phyloP scores from a whole-genome alignment of 169 alveolate species.

The Plasmodium chabaudi region DNA sequence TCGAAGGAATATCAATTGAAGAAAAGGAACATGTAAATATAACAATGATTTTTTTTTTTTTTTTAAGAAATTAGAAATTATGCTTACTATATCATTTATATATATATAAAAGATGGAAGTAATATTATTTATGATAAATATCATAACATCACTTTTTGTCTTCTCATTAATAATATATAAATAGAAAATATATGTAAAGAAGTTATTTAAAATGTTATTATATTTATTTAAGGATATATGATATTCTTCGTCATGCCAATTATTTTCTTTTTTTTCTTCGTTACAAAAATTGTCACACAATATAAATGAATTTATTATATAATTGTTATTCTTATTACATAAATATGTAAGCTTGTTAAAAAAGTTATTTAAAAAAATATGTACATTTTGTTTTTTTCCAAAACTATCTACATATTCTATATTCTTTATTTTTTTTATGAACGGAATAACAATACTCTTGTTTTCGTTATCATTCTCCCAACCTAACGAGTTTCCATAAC shows the following conservation, averaged over 20 bases:
- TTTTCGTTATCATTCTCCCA: too few relatives aligned
- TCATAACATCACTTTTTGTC: slow-evolving; percentile 7
- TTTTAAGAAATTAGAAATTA: slow-evolving; percentile 15
- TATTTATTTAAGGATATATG: slow-evolving; percentile 20
- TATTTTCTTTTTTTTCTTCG: too few relatives aligned
- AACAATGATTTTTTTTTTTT: slow-evolving; percentile 9
- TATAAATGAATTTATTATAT: too few relatives aligned
- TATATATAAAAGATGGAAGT: slow-evolving; percentile 29
- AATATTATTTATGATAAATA: slow-evolving; percentile 15
- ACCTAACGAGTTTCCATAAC: too few relatives aligned
- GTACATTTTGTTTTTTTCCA: too few relatives aligned
- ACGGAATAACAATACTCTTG: too few relatives aligned
- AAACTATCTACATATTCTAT: neutral
- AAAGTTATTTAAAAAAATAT: too few relatives aligned
- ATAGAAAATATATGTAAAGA: slow-evolving; percentile 28
- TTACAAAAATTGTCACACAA: too few relatives aligned
- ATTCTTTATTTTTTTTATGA: neutral
- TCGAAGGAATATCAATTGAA: slow-evolving; percentile 44
- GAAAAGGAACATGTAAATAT: slow-evolving; percentile 21
- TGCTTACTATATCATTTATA: slow-evolving; percentile 30
- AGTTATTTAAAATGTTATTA: slow-evolving; percentile 11
- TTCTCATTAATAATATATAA: slow-evolving; percentile 1
- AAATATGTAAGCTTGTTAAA: too few relatives aligned
- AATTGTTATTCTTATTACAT: too few relatives aligned
- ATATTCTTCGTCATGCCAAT: too few relatives aligned